Percentiles rank a stretch among this genome's conserved stretches.
Conservation (phyloP, 352 stramenopile species). For the Pythium oligandrum region DNA sequence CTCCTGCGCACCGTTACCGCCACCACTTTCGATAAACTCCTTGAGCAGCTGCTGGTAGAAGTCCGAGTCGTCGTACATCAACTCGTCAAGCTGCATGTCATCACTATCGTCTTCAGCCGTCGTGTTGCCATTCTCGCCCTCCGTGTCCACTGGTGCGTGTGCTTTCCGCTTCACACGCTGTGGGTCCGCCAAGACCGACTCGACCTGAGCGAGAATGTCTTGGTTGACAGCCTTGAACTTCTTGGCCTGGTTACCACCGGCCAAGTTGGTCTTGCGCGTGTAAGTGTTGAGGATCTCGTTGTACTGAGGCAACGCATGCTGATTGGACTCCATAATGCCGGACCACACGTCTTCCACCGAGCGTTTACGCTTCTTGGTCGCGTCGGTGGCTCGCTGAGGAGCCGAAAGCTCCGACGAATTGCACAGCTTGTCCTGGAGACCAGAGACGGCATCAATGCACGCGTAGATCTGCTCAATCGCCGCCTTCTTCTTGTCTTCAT, state of each 20-base stretch:
- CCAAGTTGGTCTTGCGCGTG: constrained; percentile 67
- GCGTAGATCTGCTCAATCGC: constrained; percentile 46
- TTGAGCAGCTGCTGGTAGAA: constrained; percentile 89
- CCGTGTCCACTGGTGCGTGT: constrained; percentile 51
- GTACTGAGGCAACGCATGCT: constrained; percentile 61
- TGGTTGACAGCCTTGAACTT: constrained; percentile 90
- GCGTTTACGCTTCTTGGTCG: constrained; percentile 64
- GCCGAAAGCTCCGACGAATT: constrained; percentile 49
- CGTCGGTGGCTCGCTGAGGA: constrained; percentile 6
- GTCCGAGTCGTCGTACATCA: constrained; percentile 86
- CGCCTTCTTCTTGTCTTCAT: constrained; percentile 29
- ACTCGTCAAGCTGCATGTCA: constrained; percentile 63
- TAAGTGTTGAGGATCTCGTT: constrained; percentile 80
- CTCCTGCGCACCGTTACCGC: constrained; percentile 33
- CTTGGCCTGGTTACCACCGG: constrained; percentile 58
- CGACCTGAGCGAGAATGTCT: constrained; percentile 78
- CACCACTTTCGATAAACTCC: constrained; percentile 82
- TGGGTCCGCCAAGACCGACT: constrained; percentile 75
- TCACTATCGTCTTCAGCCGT: constrained; percentile 26
- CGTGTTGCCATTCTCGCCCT: constrained; percentile 23
- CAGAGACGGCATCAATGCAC: constrained; percentile 57
- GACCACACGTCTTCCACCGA: constrained; percentile 53
- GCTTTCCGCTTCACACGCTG: constrained; percentile 84
- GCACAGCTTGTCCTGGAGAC: constrained; percentile 63
- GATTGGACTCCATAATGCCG: constrained; percentile 34